These are phyloP conservation scores for Erigeron philadelphicus DNA, from an alignment of 140 eudicot genomes.

Conservation along the genomic window DNA sequence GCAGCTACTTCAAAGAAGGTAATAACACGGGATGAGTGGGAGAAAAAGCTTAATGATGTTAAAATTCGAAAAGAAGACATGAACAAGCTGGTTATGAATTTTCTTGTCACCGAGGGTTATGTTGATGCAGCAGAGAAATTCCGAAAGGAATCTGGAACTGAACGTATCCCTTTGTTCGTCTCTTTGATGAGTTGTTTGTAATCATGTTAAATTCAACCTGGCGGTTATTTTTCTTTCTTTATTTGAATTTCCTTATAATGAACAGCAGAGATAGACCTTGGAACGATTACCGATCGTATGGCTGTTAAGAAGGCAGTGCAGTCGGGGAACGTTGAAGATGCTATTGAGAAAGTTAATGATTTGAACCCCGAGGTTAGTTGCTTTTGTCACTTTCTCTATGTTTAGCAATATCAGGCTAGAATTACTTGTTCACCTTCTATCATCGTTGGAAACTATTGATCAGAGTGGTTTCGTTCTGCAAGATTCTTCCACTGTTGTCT, in stretches of 20 bases:
- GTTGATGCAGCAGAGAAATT: conserved; percentile 95
- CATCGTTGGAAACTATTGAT: too few relatives aligned
- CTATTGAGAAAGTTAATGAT: conserved; percentile 94
- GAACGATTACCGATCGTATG: conserved; percentile 92
- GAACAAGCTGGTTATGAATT: conserved; percentile 93
- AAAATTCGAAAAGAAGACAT: conserved; percentile 83
- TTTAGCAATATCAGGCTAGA: too few relatives aligned
- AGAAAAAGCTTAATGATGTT: conserved; percentile 74
- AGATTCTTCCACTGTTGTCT: background rate
- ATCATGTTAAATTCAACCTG: background rate
- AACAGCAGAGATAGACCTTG: conserved; percentile 90
- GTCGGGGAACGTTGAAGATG: conserved; percentile 88
- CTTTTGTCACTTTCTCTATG: conserved; percentile 6
- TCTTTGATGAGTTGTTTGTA: background rate
- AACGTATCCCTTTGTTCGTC: conserved; percentile 65
- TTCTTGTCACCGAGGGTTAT: conserved; percentile 94
- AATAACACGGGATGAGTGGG: conserved; percentile 92
- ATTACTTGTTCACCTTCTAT: too few relatives aligned
- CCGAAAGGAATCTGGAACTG: conserved; percentile 81
- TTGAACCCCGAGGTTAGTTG: conserved; percentile 85
- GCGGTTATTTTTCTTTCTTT: background rate
- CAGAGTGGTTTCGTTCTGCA: background rate
- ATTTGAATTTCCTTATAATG: conserved; percentile 45
- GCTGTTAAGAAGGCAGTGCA: conserved; percentile 98
- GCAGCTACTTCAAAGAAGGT: conserved; percentile 70